Evolutionary conservation across 2,329 filamentous ascomycete genomes (phyloP).

Genomic region (Tolypocladium ovalisporum): DNA sequence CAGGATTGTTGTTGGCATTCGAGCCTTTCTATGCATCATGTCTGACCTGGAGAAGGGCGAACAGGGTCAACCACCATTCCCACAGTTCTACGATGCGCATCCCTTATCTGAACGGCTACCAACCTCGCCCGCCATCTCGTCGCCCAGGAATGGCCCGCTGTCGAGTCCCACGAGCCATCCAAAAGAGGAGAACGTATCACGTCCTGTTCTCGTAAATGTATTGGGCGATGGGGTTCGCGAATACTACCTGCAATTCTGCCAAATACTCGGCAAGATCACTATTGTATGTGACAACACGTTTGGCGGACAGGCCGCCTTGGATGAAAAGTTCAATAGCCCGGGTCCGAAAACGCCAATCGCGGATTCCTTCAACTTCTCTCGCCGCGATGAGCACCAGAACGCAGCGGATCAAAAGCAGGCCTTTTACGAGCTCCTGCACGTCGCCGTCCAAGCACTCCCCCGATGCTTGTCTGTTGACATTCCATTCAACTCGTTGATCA

Average conservation of each 20-base stretch:
- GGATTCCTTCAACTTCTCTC: conserved; percentile 84
- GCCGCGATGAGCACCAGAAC: conserved; percentile 66
- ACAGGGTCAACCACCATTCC: conserved; percentile 70
- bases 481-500: conserved; percentile 87
- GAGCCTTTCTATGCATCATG: conserved; percentile 88
- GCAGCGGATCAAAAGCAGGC: conserved; percentile 78
- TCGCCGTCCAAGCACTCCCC: conserved; percentile 88
- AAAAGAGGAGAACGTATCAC: conserved; percentile 56
- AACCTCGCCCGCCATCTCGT: conserved; percentile 38
- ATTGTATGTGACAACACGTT: conserved; percentile 96
- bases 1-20: conserved; percentile 92
- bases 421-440: conserved; percentile 91
- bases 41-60: conserved; percentile 81
- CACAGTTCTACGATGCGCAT: conserved; percentile 46
- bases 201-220: conserved; percentile 47
- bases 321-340: conserved; percentile 84
- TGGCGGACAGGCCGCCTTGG: conserved; percentile 85
- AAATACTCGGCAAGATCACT: conserved; percentile 90
- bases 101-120: conserved; percentile 31
- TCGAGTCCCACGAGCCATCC: conserved; percentile 13
- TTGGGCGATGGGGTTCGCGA: conserved; percentile 71
- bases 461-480: conserved; percentile 88
- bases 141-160: conserved; percentile 16
- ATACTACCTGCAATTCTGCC: conserved; percentile 84
- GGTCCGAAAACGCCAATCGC: conserved; percentile 91